Evolutionary conservation across 2,329 filamentous ascomycete genomes (phyloP).

Genomic region (Didymella arachidicola): DNA sequence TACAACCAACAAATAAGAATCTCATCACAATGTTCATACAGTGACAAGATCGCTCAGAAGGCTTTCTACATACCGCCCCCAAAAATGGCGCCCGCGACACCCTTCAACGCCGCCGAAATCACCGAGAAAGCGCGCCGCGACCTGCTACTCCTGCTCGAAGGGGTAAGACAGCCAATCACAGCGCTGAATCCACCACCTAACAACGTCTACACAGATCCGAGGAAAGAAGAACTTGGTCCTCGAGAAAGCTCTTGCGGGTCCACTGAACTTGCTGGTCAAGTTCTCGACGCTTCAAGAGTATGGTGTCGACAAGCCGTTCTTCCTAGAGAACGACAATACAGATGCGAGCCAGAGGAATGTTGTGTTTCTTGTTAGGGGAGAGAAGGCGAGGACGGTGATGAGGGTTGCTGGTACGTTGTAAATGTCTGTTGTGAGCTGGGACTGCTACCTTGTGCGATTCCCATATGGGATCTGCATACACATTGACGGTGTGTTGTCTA

Average conservation of each 20-base stretch:
- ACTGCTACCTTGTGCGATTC: neutral
- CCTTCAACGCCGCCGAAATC: slow-evolving; percentile 78
- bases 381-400: slow-evolving; percentile 84
- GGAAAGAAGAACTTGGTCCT: slow-evolving; percentile 99
- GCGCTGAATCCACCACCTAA: slow-evolving; percentile 45
- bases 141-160: slow-evolving; percentile 88
- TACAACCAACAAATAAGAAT: neutral
- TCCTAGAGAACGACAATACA: slow-evolving; percentile 93
- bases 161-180: slow-evolving; percentile 71
- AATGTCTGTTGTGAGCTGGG: neutral
- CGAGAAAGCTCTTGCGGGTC: slow-evolving; percentile 87
- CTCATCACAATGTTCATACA: slow-evolving; percentile 11
- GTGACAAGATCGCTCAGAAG: neutral
- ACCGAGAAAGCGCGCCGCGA: slow-evolving; percentile 85
- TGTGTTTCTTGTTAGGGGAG: slow-evolving; percentile 89
- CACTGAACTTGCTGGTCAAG: slow-evolving; percentile 90
- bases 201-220: slow-evolving; percentile 71
- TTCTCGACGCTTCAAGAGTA: slow-evolving; percentile 96
- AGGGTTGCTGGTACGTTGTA: slow-evolving; percentile 78
- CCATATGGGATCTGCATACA: neutral
- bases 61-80: neutral
- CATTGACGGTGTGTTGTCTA: too few species aligned
- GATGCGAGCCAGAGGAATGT: slow-evolving; percentile 95
- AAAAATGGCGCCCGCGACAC: slow-evolving; percentile 71
- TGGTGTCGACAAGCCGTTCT: slow-evolving; percentile 96